Conservation (phyloP, 129 eudicot species). For the Ambrosia artemisiifolia region DNA sequence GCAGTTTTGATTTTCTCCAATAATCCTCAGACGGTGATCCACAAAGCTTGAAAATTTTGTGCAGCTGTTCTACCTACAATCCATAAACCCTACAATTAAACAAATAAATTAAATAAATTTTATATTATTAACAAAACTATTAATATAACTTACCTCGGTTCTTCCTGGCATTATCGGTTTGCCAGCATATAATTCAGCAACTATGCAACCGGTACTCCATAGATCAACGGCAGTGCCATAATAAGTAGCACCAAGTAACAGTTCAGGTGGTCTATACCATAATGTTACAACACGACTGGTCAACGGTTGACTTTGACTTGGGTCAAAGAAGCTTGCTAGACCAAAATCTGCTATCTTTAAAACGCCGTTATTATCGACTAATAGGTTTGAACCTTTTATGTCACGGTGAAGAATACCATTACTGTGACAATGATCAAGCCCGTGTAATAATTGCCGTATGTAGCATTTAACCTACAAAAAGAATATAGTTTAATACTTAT, state of each 20-base stretch:
- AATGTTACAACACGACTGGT: slow-evolving; percentile 93
- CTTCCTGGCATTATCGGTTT: slow-evolving; percentile 93
- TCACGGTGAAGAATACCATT: slow-evolving; percentile 85
- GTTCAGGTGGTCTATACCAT: slow-evolving; percentile 97
- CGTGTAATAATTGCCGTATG: slow-evolving; percentile 66
- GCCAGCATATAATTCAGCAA: slow-evolving; percentile 88
- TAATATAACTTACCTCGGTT: slow-evolving; percentile 62
- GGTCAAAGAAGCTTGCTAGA: slow-evolving; percentile 69
- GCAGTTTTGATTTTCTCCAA: slow-evolving; percentile 74
- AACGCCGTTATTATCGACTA: slow-evolving; percentile 70
- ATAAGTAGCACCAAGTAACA: slow-evolving; percentile 85
- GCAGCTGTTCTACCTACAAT: slow-evolving; percentile 84
- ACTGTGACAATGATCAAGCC: slow-evolving; percentile 89
- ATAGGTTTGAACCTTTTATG: slow-evolving; percentile 84
- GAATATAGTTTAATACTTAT: background rate
- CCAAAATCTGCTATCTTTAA: slow-evolving; percentile 96
- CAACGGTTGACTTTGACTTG: slow-evolving; percentile 59
- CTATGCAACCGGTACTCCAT: slow-evolving; percentile 95
- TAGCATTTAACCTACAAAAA: slow-evolving; percentile 74
- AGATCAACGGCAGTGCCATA: slow-evolving; percentile 86
- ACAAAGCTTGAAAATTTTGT: slow-evolving; percentile 90
- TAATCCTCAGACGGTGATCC: slow-evolving; percentile 90
- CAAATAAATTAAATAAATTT: background rate
- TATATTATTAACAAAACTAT: background rate
- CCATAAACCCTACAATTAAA: slow-evolving; percentile 21